A percentile compares a stretch with the other conserved stretches of the same genome.
Evolutionary conservation across 2,329 filamentous ascomycete species (phyloP).

Genomic region (Sarocladium kiliense): DNA sequence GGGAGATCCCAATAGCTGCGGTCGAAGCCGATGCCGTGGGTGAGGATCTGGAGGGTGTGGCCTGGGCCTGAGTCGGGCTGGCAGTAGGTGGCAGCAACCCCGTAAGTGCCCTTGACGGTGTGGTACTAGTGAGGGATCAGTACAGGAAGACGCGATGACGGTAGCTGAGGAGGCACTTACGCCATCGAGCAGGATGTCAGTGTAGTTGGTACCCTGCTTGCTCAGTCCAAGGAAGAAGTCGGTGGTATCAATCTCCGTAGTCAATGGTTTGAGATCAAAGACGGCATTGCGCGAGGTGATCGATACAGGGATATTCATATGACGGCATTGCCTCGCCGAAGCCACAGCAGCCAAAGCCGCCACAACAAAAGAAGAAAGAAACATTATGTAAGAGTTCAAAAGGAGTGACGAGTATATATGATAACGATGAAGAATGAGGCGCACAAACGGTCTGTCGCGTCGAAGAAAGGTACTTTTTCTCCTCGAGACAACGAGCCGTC

Average conservation of each 20-base stretch:
- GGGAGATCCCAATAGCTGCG: slow-evolving; percentile 57
- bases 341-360: slow-evolving; percentile 9
- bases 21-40: slow-evolving; percentile 36
- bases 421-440: slow-evolving; percentile 7
- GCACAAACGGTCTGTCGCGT: neutral
- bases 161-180: too few species aligned
- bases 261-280: slow-evolving; percentile 44
- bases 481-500: neutral
- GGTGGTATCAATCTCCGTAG: slow-evolving; percentile 51
- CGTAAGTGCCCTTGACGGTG: slow-evolving; percentile 47
- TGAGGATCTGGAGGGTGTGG: slow-evolving; percentile 32
- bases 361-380: slow-evolving; percentile 9
- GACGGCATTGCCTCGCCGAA: slow-evolving; percentile 33
- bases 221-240: slow-evolving; percentile 48
- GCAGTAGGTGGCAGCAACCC: slow-evolving; percentile 58
- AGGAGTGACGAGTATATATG: slow-evolving; percentile 5
- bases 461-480: neutral
- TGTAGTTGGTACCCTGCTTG: slow-evolving; percentile 45
- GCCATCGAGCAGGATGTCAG: slow-evolving; percentile 36
- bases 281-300: slow-evolving; percentile 48
- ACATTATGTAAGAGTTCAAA: slow-evolving; percentile 7
- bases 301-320: slow-evolving; percentile 51
- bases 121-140: slow-evolving; percentile 30
- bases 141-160: neutral
- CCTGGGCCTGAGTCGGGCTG: slow-evolving; percentile 41